Conservation (phyloP, 2,329 filamentous ascomycete species). For the Trichoderma sp. region DNA sequence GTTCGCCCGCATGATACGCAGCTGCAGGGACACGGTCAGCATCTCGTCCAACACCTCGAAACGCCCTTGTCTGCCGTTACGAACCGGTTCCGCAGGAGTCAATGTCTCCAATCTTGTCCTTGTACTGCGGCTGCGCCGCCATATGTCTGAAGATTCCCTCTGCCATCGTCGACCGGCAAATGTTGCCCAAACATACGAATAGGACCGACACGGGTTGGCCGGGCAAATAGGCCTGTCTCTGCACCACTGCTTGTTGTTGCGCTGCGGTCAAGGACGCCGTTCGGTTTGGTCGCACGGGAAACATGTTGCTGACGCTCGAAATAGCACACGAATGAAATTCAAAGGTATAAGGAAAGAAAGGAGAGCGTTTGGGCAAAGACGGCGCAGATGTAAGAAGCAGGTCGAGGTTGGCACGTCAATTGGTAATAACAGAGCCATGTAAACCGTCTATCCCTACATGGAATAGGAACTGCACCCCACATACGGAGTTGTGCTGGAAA, state of each 20-base stretch:
- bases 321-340: neutral
- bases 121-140: constrained; percentile 60
- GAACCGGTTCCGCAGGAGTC: constrained; percentile 85
- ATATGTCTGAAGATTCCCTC: constrained; percentile 87
- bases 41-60: neutral
- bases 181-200: constrained; percentile 97
- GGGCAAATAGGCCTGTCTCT: constrained; percentile 36
- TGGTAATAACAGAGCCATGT: neutral
- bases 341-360: neutral
- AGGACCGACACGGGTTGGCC: constrained; percentile 66
- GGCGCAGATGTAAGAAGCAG: neutral
- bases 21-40: constrained; percentile 44
- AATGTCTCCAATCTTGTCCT: constrained; percentile 63
- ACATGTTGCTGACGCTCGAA: constrained; percentile 5
- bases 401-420: neutral
- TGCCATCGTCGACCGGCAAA: constrained; percentile 92
- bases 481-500: neutral
- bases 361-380: neutral
- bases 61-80: constrained; percentile 18
- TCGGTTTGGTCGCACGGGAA: constrained; percentile 19
- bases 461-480: constrained; percentile 5
- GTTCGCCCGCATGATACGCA: constrained; percentile 77
- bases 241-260: constrained; percentile 7
- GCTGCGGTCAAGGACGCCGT: constrained; percentile 1
- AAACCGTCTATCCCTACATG: constrained; percentile 9